These are phyloP conservation scores for Paracoccidioides brasiliensis DNA, from an alignment of 2,329 filamentous ascomycete species.

Conservation along the genomic window DNA sequence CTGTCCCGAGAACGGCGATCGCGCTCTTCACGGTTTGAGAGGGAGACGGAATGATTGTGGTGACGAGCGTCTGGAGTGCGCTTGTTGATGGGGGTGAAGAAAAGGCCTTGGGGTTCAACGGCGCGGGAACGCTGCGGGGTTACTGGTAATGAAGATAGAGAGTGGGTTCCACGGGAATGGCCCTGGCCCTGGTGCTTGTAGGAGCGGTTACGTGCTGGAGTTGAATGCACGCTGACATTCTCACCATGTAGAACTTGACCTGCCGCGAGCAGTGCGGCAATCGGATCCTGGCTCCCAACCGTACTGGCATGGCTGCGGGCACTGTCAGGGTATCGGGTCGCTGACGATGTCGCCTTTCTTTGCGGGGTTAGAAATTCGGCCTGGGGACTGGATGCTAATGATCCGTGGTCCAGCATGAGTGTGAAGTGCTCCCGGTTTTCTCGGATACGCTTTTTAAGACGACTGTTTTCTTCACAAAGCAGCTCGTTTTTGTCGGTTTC, in stretches of 20 bases:
- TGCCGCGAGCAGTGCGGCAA: slow-evolving; percentile 63
- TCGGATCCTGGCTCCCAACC: slow-evolving; percentile 48
- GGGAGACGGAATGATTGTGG: slow-evolving; percentile 24
- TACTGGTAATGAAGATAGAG: slow-evolving; percentile 69
- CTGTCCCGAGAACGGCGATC: slow-evolving; percentile 65
- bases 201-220: slow-evolving; percentile 43
- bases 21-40: slow-evolving; percentile 24
- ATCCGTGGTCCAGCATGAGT: slow-evolving; percentile 61
- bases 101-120: slow-evolving; percentile 37
- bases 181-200: slow-evolving; percentile 37
- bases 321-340: slow-evolving; percentile 29
- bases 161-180: slow-evolving; percentile 66
- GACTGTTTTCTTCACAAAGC: slow-evolving; percentile 61
- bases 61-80: slow-evolving; percentile 46
- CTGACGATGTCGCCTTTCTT: slow-evolving; percentile 19
- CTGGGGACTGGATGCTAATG: slow-evolving; percentile 48
- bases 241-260: slow-evolving; percentile 68
- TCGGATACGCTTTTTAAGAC: slow-evolving; percentile 69
- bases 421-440: slow-evolving; percentile 84
- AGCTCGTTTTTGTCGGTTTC: slow-evolving; percentile 60
- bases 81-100: slow-evolving; percentile 48
- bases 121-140: slow-evolving; percentile 51
- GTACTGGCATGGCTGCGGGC: slow-evolving; percentile 30
- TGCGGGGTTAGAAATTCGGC: slow-evolving; percentile 35
- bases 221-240: slow-evolving; percentile 60